A percentile compares a stretch with the other conserved stretches of the same genome.
Conservation (phyloP, 2,329 filamentous ascomycete genomes). For the Ascochyta fabae region DNA sequence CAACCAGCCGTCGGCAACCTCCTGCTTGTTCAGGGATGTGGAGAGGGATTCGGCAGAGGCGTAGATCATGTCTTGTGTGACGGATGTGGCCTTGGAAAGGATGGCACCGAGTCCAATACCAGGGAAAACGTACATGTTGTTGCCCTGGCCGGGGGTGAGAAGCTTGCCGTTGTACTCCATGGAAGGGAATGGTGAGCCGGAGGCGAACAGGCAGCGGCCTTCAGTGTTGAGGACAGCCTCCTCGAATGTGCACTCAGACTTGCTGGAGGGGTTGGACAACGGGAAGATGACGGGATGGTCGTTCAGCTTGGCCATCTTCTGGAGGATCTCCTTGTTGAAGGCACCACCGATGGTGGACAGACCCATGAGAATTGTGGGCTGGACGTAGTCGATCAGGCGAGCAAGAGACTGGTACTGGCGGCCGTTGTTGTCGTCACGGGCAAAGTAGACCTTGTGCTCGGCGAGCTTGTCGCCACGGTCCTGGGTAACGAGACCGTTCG, state of each 20-base stretch:
- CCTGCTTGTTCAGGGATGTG: constrained; percentile 77
- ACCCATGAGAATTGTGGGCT: constrained; percentile 93
- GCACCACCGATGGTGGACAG: constrained; percentile 93
- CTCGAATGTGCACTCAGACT: constrained; percentile 97
- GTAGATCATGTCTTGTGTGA: constrained; percentile 98
- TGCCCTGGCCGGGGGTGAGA: constrained; percentile 64
- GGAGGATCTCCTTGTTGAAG: constrained; percentile 87
- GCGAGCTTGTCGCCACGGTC: constrained; percentile 94
- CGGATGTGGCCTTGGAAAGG: constrained; percentile 80
- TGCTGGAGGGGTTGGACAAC: constrained; percentile 92
- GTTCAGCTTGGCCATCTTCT: constrained; percentile 65
- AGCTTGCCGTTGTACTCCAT: constrained; percentile 58
- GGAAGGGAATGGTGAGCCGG: constrained; percentile 86
- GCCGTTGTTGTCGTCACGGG: constrained; percentile 69
- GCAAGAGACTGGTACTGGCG: constrained; percentile 77
- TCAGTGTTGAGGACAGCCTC: constrained; percentile 91
- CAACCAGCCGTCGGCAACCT: constrained; percentile 82
- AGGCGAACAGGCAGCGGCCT: constrained; percentile 90
- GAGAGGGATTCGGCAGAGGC: constrained; percentile 84
- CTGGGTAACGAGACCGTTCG: constrained; percentile 89
- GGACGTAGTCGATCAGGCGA: constrained; percentile 92
- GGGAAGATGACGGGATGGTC: constrained; percentile 82
- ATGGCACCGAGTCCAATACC: constrained; percentile 94
- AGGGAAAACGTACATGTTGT: constrained; percentile 94
- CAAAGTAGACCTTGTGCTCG: constrained; percentile 79